Base-by-base conservation (phyloP, 768 basidiomycete genomes). In the Tephrocybe sp. region DNA sequence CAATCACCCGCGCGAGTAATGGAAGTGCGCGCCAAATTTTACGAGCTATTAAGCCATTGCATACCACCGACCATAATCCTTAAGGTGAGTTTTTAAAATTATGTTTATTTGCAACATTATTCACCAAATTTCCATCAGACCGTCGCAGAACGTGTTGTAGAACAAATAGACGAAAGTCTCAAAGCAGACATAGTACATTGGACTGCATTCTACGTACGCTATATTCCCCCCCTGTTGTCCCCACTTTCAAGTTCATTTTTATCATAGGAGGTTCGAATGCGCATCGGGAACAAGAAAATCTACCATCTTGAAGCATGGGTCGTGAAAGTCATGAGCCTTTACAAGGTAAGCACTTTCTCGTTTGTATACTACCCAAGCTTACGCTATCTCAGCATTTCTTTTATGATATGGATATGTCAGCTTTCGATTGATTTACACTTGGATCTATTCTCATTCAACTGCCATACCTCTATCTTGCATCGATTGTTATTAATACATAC, bases 271-370 rank as follows among this genome's bases (percentile, higher is more conserved):
- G 79, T 89, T 30, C 86, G 97, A n/a, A 91, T 98, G 90, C 82
- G 92, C n/a, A 74, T 85, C 47, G 95, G 95, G 4, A 78, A 63
- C 52, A 76, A 76, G 81, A 82, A 97, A 69, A 97, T 99, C 44
- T 98, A 87, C 67, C 95, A 99, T 62, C 78, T 99, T 36, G 95
- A 99, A 61, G 94, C 95, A 15, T 98, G 92, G 88, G 91, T 94
- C 3, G 89, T 97, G 25, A 97, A 97, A 64, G 81, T 94, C 34
- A 97, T 98, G 95, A 88, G 82, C 60, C 54, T 93, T 50, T 87
- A 91, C 59, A 94, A 94, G 75, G 90, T 89, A 47, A 29, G 66
- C 50, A 22, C 29, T n/a, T 21, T 16, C 49, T 52, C 29, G 19
- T 29, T 4, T 49, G 18, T 19, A 15, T 18, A 25, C 18, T 9